Percentiles rank a stretch among this genome's conserved stretches.
Evolutionary conservation across 1,284 basidiomycete species (phyloP).

Genomic region (Boletus putidus): DNA sequence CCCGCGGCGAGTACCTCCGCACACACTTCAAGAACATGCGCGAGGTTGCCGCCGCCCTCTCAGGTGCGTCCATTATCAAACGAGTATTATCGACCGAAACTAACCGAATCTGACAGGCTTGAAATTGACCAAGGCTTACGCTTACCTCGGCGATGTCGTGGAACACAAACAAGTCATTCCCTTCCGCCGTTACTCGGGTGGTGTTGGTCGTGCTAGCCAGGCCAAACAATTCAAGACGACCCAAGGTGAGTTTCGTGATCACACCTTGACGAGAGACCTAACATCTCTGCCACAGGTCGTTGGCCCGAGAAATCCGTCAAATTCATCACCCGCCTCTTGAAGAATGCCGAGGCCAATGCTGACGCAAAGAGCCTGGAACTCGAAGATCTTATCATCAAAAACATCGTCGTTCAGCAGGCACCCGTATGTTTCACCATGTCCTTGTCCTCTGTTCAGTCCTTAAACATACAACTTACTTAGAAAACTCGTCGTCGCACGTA

Average conservation of each 20-base stretch:
- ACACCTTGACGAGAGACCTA: background rate
- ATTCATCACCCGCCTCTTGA: conserved; percentile 92
- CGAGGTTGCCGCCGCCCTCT: conserved; percentile 86
- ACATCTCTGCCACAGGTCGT: conserved; percentile 68
- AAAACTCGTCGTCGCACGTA: conserved; percentile 99
- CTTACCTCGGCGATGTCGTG: conserved; percentile 91
- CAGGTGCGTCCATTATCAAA: conserved; percentile 53
- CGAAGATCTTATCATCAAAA: conserved; percentile 93
- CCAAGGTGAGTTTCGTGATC: conserved; percentile 68
- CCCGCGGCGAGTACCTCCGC: conserved; percentile 95
- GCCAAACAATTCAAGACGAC: conserved; percentile 98
- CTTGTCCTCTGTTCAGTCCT: background rate
- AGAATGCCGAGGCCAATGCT: conserved; percentile 99
- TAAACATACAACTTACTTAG: conserved; percentile 41
- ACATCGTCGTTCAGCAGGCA: conserved; percentile 98
- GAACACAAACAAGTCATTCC: conserved; percentile 98
- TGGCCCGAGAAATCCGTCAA: conserved; percentile 99
- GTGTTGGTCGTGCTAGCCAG: conserved; percentile 96
- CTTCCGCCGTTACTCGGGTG: conserved; percentile 96
- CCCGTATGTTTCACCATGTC: conserved; percentile 59
- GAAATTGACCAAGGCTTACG: conserved; percentile 94
- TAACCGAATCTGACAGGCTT: conserved; percentile 57
- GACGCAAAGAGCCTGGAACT: conserved; percentile 95
- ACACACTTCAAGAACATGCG: conserved; percentile 99
- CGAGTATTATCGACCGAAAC: background rate